Percentiles rank a stretch among this genome's conserved stretches.
These are phyloP conservation scores for Tothia fuscella DNA, from an alignment of 2,329 filamentous ascomycete species.

Conservation along the genomic window DNA sequence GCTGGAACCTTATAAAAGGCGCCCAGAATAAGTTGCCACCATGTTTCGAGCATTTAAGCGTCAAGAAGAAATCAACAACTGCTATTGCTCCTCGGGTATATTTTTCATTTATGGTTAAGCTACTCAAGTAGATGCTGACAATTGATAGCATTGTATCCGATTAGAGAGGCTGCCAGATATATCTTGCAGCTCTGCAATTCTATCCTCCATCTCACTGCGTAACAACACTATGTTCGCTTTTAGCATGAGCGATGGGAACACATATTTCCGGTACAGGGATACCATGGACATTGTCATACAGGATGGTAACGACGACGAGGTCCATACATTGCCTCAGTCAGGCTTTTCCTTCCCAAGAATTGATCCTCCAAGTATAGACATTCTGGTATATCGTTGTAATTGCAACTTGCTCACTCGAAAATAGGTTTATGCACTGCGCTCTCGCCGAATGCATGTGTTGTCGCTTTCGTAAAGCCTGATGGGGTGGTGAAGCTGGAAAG, in stretches of 20 bases:
- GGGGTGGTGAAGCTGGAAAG: constrained; percentile 29
- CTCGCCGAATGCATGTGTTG: constrained; percentile 36
- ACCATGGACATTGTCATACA: constrained; percentile 58
- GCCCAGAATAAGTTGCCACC: constrained; percentile 53
- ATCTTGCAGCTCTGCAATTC: constrained; percentile 54
- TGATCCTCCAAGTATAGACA: too few relatives aligned
- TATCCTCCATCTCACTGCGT: constrained; percentile 56
- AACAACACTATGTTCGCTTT: constrained; percentile 62
- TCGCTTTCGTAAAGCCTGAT: constrained; percentile 32
- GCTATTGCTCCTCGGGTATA: constrained; percentile 21
- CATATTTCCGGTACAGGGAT: constrained; percentile 67
- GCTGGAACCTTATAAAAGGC: constrained; percentile 65
- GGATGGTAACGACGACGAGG: constrained; percentile 50
- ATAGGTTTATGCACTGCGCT: constrained; percentile 30
- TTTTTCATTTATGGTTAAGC: constrained; percentile 15
- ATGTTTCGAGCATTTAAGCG: constrained; percentile 64
- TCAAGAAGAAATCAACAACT: constrained; percentile 46
- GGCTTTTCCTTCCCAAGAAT: constrained; percentile 62
- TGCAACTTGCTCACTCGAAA: constrained; percentile 12
- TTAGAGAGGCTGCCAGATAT: constrained; percentile 52
- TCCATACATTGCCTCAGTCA: constrained; percentile 61
- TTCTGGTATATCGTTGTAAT: constrained; percentile 25
- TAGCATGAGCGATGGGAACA: constrained; percentile 64
- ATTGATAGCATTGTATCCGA: constrained; percentile 24
- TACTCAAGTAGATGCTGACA: background rate